Conservation (phyloP, 345 rosid species). For the Boechera stricta region DNA sequence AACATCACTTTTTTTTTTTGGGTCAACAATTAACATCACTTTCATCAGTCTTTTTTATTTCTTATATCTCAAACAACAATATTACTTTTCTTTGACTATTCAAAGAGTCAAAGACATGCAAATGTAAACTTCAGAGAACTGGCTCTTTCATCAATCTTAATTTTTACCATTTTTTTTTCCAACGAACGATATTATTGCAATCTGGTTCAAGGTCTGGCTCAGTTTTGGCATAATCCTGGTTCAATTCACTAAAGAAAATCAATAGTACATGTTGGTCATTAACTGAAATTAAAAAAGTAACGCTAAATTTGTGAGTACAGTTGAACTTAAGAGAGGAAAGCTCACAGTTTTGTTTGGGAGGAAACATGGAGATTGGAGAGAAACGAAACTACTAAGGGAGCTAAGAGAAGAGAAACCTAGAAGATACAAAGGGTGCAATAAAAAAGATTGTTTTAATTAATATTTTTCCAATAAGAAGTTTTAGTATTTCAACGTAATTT, state of each 20-base stretch:
- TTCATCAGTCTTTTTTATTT: not conserved
- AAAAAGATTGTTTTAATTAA: not conserved
- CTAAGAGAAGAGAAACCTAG: not conserved
- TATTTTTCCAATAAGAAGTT: too few species aligned
- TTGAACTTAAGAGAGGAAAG: not conserved
- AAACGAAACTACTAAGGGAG: not conserved
- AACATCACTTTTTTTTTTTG: not conserved
- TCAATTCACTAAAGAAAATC: not conserved
- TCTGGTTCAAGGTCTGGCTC: not conserved
- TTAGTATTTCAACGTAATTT: not conserved
- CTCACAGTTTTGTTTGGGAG: constrained; percentile 2
- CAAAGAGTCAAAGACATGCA: constrained; percentile 3
- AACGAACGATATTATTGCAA: not conserved
- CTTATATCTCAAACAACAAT: not conserved
- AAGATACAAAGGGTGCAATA: not conserved
- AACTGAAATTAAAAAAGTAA: too few species aligned
- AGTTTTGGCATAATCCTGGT: not conserved
- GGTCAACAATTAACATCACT: not conserved
- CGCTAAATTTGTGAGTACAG: too few species aligned
- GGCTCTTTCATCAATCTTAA: constrained; percentile 1
- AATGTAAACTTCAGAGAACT: not conserved
- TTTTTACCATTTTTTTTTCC: not conserved
- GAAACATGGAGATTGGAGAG: not conserved
- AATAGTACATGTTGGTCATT: too few species aligned
- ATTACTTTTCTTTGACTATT: not conserved